Evolutionary conservation across 148 eudicot species (phyloP), one percentile per base, ranked within the genome.

Genomic region (Bassia scoparia): DNA sequence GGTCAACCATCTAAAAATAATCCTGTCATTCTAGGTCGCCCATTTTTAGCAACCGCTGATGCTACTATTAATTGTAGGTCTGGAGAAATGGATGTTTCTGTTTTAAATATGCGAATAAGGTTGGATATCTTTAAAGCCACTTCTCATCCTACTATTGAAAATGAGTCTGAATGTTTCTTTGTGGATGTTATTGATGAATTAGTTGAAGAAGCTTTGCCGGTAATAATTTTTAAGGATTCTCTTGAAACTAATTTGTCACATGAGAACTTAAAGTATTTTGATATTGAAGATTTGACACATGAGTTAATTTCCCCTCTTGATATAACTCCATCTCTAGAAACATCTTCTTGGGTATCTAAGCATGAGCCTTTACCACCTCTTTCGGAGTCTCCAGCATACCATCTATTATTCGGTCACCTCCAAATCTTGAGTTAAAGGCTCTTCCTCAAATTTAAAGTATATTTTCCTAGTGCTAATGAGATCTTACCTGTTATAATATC

Each of bases 21-120:
- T 34, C 66, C 41, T 7, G 41, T 61, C 9, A 72, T 69, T 61
- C 14, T 48, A 61, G 43, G 66, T 17, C 66, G 41, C 18, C 66
- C 43, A 15, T 61, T 61, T 43, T 33, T 61, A 31, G 64, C 64
- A 15, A 61, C 37, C 13, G 5, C 17, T 4, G 20, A 61, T 61
- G 37, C 64, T 16, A 15, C 37, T 27, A 61, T 61, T 61, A 61
- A 61, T 27, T 61, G 64, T 13, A 61, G 64, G 18, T 12, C 17
- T 12, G 64, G 64, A 5, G 37, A 27, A 14, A 61, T 61, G 64
- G n/a, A 33, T 27, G 35, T 61, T 30, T 27, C 64, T 61, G 34
- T 61, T 29, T 15, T 30, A 2, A 61, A 61, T 27, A 61, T 61
- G 64, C 29, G 35, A 27, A 16, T 27, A 12, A 27, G 24, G 37